Evolutionary conservation across 768 basidiomycete species (phyloP).

Genomic region (Mycena rebaudengoi): DNA sequence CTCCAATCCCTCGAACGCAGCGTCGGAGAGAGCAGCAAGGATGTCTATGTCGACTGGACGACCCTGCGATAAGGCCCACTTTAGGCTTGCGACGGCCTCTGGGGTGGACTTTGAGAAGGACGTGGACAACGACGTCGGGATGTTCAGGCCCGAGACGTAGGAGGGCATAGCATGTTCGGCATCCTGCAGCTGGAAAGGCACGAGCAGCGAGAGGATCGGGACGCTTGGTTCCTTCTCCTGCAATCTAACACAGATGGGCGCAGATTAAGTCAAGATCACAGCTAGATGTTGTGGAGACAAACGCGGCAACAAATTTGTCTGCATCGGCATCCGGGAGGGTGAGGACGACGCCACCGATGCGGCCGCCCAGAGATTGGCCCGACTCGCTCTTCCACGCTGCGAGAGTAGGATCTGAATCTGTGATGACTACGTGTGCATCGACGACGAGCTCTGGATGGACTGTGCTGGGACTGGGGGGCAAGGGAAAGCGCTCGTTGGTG

Average conservation of each 20-base stretch:
- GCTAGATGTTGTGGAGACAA: constrained; percentile 34
- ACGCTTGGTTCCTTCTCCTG: constrained; percentile 28
- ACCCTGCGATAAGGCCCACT: constrained; percentile 71
- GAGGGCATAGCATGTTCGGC: constrained; percentile 49
- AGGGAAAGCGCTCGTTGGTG: constrained; percentile 70
- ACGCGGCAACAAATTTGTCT: constrained; percentile 56
- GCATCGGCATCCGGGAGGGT: constrained; percentile 54
- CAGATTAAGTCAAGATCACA: constrained; percentile 15
- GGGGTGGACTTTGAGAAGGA: constrained; percentile 60
- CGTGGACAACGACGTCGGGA: constrained; percentile 65
- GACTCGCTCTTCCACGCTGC: constrained; percentile 62
- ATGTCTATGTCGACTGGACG: constrained; percentile 78
- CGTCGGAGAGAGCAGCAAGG: constrained; percentile 59
- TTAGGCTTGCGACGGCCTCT: constrained; percentile 61
- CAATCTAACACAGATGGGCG: constrained; percentile 26
- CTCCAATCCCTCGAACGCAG: constrained; percentile 70
- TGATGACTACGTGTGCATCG: constrained; percentile 70
- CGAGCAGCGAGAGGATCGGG: constrained; percentile 62
- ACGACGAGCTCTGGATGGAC: constrained; percentile 70
- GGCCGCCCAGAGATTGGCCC: constrained; percentile 52
- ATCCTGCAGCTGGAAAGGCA: constrained; percentile 68
- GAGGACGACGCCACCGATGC: constrained; percentile 66
- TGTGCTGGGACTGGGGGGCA: constrained; percentile 73
- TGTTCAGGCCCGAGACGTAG: constrained; percentile 46
- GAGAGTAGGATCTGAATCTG: constrained; percentile 49